Evolutionary conservation across 371 early-diverging fungal genomes (phyloP).

Genomic region (Circinella minor): DNA sequence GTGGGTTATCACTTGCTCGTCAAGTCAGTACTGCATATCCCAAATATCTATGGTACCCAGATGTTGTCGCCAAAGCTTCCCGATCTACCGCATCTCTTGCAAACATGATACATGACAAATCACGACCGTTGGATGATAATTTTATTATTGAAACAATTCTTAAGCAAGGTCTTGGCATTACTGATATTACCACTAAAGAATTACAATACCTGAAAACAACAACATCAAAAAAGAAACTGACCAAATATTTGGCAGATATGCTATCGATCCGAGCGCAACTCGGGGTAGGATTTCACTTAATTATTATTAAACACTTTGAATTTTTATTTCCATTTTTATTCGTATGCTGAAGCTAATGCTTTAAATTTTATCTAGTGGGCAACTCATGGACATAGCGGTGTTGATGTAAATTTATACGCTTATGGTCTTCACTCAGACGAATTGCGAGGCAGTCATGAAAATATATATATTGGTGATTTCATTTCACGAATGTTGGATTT

Average conservation of each 20-base stretch:
- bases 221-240: constrained; percentile 30
- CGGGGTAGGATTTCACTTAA: constrained; percentile 57
- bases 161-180: constrained; percentile 65
- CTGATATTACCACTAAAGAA: constrained; percentile 71
- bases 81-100: constrained; percentile 70
- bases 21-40: constrained; percentile 73
- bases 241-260: constrained; percentile 68
- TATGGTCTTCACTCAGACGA: constrained; percentile 56
- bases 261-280: constrained; percentile 73
- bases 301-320: too few relatives aligned
- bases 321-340: too few relatives aligned
- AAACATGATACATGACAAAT: constrained; percentile 20
- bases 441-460: constrained; percentile 77
- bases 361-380: constrained; percentile 64
- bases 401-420: constrained; percentile 94
- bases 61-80: constrained; percentile 67
- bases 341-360: too few relatives aligned
- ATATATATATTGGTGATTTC: constrained; percentile 86
- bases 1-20: constrained; percentile 82
- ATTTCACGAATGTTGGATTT: constrained; percentile 69
- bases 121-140: background rate
- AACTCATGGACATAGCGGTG: constrained; percentile 92
- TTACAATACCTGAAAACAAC: constrained; percentile 48
- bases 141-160: constrained; percentile 45
- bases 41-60: constrained; percentile 88